These are phyloP conservation scores for Venturia effusa DNA, from an alignment of 2,329 filamentous ascomycete genomes.

Conservation along the genomic window DNA sequence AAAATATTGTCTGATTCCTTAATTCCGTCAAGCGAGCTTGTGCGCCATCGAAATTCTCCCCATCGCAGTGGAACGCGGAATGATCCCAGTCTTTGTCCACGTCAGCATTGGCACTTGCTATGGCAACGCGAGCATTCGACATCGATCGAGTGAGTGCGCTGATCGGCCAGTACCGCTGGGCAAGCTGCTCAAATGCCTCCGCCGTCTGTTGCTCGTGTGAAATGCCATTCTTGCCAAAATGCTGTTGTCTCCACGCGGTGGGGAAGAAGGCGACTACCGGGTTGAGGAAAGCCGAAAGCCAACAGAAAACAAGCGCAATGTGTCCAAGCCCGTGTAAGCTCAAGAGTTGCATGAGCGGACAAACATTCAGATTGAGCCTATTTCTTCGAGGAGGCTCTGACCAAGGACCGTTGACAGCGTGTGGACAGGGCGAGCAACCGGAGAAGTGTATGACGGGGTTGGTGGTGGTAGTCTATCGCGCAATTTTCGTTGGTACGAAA, in stretches of 20 bases:
- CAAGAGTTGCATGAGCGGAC: background rate
- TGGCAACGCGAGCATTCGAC: background rate
- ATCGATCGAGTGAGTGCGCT: background rate
- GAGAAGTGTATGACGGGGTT: background rate
- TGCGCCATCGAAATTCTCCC: background rate
- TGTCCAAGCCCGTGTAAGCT: background rate
- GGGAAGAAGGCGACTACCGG: background rate
- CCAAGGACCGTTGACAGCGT: background rate
- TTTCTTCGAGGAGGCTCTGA: background rate
- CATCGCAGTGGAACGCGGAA: background rate
- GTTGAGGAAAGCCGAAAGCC: background rate
- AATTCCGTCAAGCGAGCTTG: background rate
- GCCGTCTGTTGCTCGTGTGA: background rate
- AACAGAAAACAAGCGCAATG: background rate
- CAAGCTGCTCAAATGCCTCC: background rate
- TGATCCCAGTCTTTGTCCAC: conserved; percentile 1
- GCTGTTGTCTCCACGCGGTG: background rate
- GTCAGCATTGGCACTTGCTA: background rate
- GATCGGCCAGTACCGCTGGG: background rate
- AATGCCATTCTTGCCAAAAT: background rate
- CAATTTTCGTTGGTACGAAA: background rate
- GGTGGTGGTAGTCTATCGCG: background rate
- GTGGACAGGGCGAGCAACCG: background rate
- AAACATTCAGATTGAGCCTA: background rate
- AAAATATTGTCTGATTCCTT: background rate